Evolutionary conservation across 2,329 filamentous ascomycete species (phyloP).

Genomic region (Myriosclerotinia curreyana): DNA sequence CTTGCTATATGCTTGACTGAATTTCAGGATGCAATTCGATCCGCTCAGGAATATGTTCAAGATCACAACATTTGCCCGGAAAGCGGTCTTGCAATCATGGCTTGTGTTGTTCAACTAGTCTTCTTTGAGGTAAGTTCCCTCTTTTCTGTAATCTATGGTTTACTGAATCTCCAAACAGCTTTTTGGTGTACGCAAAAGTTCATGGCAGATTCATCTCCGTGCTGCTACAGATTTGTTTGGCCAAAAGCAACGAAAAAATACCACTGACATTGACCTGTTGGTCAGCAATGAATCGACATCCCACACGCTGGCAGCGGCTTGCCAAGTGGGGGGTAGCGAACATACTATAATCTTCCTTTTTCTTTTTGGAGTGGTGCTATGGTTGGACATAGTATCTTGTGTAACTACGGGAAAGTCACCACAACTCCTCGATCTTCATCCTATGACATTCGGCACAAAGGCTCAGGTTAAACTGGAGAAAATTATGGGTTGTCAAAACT

Average conservation of each 20-base stretch:
- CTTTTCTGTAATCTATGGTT: conserved; percentile 29
- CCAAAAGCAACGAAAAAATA: conserved; percentile 19
- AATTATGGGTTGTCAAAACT: conserved; percentile 56
- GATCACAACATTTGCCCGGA: conserved; percentile 9
- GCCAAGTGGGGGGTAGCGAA: conserved; percentile 33
- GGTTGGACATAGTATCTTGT: conserved; percentile 50
- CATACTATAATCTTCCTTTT: conserved; percentile 47
- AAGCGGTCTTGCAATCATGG: conserved; percentile 43
- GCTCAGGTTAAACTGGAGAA: conserved; percentile 45
- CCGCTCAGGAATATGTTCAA: conserved; percentile 31
- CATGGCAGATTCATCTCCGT: conserved; percentile 34
- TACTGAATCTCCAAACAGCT: conserved; percentile 34
- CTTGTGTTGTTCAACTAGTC: conserved; percentile 53
- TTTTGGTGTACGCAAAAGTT: conserved; percentile 43
- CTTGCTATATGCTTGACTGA: conserved; percentile 29
- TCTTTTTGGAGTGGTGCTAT: conserved; percentile 48
- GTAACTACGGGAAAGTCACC: conserved; percentile 47
- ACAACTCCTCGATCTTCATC: conserved; percentile 44
- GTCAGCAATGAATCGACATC: not conserved
- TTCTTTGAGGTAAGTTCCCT: conserved; percentile 46
- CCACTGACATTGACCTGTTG: conserved; percentile 17
- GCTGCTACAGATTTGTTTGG: conserved; percentile 30
- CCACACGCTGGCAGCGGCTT: not conserved
- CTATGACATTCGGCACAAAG: conserved; percentile 42
- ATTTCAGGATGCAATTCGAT: conserved; percentile 31